phyloP scores from a whole-genome alignment of 139 green algal species.

The Chlorokybus atmophyticus region DNA sequence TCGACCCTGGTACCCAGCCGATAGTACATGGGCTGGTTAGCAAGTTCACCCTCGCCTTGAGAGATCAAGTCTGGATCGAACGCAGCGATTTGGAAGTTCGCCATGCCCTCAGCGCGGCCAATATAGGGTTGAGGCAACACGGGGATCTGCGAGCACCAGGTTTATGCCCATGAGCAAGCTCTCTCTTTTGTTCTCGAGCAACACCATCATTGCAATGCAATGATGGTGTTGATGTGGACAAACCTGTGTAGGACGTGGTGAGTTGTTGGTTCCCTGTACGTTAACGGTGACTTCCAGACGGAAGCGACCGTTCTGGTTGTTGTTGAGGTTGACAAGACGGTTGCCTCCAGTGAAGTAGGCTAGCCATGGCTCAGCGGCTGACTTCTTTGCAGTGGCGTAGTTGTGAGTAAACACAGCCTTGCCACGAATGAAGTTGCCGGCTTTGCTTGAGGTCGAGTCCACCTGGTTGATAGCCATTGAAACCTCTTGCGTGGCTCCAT shows the following conservation, averaged over 20 bases:
- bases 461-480: no score
- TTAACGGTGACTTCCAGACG: conserved; percentile 17
- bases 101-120: not conserved
- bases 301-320: conserved; percentile 24
- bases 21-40: no score
- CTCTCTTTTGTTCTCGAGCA: no score
- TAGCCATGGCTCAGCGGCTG: conserved; percentile 8
- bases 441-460: no score
- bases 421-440: no score
- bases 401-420: not conserved
- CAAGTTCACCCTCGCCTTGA: no score
- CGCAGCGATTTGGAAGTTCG: conserved; percentile 19
- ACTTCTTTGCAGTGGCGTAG: not conserved
- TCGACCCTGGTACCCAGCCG: no score
- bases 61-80: conserved; percentile 22
- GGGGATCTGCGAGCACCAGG: no score
- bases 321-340: conserved; percentile 25
- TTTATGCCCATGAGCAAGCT: no score
- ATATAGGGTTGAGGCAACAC: conserved; percentile 23
- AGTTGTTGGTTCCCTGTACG: conserved; percentile 18
- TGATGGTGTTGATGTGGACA: no score
- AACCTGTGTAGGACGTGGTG: conserved; percentile 9
- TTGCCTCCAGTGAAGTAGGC: conserved; percentile 28
- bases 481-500: no score
- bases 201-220: no score